Conservation (phyloP, 495 filamentous ascomycete species). For the Penicillium pancosmium region DNA sequence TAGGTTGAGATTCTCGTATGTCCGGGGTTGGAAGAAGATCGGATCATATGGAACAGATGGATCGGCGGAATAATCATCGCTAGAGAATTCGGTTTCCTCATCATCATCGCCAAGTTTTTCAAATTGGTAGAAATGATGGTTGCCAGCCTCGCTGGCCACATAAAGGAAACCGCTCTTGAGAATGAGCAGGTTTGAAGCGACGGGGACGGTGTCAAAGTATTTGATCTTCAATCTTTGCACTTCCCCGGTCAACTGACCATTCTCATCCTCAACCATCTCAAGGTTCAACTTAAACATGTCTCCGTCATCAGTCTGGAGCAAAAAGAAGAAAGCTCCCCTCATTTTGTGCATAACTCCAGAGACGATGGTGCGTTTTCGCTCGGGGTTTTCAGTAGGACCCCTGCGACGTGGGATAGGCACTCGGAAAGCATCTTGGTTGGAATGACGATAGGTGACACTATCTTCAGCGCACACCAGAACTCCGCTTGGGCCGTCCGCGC, state of each 20-base stretch:
- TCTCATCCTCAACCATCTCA: conserved; percentile 83
- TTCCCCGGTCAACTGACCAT: conserved; percentile 75
- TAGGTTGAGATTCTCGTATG: conserved; percentile 77
- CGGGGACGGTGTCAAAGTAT: conserved; percentile 95
- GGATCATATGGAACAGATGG: conserved; percentile 67
- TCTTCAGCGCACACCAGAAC: conserved; percentile 94
- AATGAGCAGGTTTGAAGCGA: conserved; percentile 84
- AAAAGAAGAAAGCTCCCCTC: conserved; percentile 96
- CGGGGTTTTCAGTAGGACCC: conserved; percentile 88
- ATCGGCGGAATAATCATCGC: conserved; percentile 80
- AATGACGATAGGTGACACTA: conserved; percentile 91
- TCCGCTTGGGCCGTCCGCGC: conserved; percentile 89
- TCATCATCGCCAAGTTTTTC: conserved; percentile 97
- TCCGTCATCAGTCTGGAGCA: conserved; percentile 93
- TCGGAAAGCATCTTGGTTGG: conserved; percentile 85
- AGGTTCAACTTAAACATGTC: conserved; percentile 96
- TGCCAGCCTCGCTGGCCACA: conserved; percentile 87
- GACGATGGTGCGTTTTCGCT: conserved; percentile 82
- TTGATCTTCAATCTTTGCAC: conserved; percentile 88
- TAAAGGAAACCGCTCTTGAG: conserved; percentile 96
- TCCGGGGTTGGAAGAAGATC: conserved; percentile 80
- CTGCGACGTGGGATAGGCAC: conserved; percentile 85
- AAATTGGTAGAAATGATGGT: conserved; percentile 95
- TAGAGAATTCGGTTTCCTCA: conserved; percentile 81
- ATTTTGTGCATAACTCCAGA: conserved; percentile 96